phyloP scores from a whole-genome alignment of 2,329 filamentous ascomycete genomes.

The Fusarium pilosicola region DNA sequence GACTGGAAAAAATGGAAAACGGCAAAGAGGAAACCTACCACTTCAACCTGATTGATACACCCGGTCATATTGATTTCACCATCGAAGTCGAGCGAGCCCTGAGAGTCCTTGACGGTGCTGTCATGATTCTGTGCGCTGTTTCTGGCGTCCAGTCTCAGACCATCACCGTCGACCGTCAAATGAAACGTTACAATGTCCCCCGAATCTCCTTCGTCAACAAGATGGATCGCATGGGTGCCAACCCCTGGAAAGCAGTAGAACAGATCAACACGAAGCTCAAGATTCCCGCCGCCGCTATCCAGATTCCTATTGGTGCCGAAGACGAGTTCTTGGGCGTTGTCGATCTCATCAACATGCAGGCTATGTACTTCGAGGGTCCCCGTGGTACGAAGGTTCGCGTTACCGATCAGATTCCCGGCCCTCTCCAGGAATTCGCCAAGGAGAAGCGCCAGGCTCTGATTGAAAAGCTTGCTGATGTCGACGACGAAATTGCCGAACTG shows the following conservation, averaged over 20 bases:
- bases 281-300: conserved; percentile 90
- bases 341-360: conserved; percentile 90
- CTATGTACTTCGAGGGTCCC: conserved; percentile 89
- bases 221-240: conserved; percentile 99
- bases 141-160: conserved; percentile 98
- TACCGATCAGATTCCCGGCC: conserved; percentile 84
- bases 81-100: conserved; percentile 97
- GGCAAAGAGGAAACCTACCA: conserved; percentile 92
- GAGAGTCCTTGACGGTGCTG: conserved; percentile 92
- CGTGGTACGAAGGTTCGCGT: conserved; percentile 81
- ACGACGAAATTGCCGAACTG: conserved; percentile 96
- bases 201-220: conserved; percentile 98
- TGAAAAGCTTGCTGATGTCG: conserved; percentile 95
- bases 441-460: conserved; percentile 88
- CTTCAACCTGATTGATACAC: conserved; percentile 98
- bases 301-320: conserved; percentile 93
- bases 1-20: conserved; percentile 89
- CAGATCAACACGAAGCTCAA: conserved; percentile 98
- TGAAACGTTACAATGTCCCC: conserved; percentile 97
- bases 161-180: conserved; percentile 97
- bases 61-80: conserved; percentile 98
- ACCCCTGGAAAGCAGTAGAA: conserved; percentile 96
- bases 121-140: conserved; percentile 98
- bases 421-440: conserved; percentile 77
- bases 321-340: conserved; percentile 93